Percentiles rank a stretch among this genome's conserved stretches.
These are phyloP conservation scores for Fraxinus anomala DNA, from an alignment of 257 asterid species.

Conservation along the genomic window DNA sequence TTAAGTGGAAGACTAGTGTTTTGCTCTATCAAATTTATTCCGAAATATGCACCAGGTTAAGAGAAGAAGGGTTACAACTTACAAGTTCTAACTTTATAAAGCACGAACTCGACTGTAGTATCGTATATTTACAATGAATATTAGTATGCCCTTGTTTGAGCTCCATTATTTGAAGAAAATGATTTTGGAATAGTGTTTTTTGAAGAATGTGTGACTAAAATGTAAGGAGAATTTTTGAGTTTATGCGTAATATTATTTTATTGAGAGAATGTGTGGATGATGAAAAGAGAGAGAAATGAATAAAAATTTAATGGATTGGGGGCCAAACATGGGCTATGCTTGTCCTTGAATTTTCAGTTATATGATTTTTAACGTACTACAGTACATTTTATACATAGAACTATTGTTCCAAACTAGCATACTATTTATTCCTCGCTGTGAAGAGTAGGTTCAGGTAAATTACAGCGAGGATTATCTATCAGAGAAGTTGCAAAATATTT, in stretches of 20 bases:
- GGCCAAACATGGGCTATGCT: neutral
- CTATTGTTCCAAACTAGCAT: neutral
- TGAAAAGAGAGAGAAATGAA: no score
- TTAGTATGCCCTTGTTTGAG: no score
- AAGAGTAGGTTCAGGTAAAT: neutral
- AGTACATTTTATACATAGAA: neutral
- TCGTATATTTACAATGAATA: neutral
- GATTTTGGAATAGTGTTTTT: no score
- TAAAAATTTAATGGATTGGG: no score
- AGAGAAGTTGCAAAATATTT: neutral
- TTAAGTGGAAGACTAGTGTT: neutral
- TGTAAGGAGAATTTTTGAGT: no score
- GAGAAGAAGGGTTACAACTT: neutral
- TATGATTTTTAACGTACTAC: neutral
- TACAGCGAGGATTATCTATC: neutral
- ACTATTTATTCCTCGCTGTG: neutral
- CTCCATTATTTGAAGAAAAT: no score
- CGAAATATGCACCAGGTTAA: neutral
- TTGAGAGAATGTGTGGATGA: no score
- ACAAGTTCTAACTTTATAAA: neutral
- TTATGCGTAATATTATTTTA: no score
- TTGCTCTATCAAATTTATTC: neutral
- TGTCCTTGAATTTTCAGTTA: neutral
- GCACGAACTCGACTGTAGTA: neutral
- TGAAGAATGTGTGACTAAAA: no score